These are phyloP conservation scores for Physaria fendleri DNA, from an alignment of 345 rosid species.

Conservation along the genomic window DNA sequence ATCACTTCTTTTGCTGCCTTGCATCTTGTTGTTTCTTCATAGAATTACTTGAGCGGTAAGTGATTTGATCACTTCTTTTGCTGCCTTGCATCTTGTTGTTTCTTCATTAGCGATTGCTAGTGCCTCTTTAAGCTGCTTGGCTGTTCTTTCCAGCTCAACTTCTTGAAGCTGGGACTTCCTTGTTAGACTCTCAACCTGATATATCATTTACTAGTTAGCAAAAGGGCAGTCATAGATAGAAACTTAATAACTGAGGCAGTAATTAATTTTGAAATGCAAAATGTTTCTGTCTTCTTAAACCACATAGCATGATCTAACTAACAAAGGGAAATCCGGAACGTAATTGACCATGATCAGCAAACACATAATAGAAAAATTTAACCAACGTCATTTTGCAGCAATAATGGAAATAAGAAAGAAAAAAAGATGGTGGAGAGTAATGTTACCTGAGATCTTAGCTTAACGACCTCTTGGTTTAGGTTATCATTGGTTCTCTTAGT, in stretches of 20 bases:
- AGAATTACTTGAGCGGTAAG: slow-evolving; percentile 85
- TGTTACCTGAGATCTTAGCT: slow-evolving; percentile 81
- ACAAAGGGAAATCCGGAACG: not conserved
- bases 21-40: slow-evolving; percentile 87
- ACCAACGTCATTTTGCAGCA: not conserved
- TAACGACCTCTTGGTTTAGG: slow-evolving; percentile 81
- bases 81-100: slow-evolving; percentile 90
- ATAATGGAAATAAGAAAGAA: not conserved
- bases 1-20: slow-evolving; percentile 99
- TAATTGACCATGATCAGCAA: not conserved
- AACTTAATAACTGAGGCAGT: slow-evolving; percentile 1
- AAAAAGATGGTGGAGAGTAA: slow-evolving; percentile 1
- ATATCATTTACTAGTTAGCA: slow-evolving; percentile 19
- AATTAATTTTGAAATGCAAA: not conserved
- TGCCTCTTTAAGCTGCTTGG: slow-evolving; percentile 86
- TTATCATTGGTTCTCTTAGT: slow-evolving; percentile 64
- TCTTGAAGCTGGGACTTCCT: slow-evolving; percentile 83
- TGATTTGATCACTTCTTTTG: slow-evolving; percentile 98
- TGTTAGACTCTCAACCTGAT: slow-evolving; percentile 82
- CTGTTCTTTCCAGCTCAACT: slow-evolving; percentile 77
- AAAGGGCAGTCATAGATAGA: slow-evolving; percentile 9
- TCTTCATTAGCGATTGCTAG: slow-evolving; percentile 80
- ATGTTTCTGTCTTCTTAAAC: not conserved
- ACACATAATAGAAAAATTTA: not conserved
- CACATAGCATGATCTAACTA: not conserved